These are phyloP conservation scores for Stellera chamaejasme DNA, from an alignment of 345 rosid genomes.

Conservation along the genomic window DNA sequence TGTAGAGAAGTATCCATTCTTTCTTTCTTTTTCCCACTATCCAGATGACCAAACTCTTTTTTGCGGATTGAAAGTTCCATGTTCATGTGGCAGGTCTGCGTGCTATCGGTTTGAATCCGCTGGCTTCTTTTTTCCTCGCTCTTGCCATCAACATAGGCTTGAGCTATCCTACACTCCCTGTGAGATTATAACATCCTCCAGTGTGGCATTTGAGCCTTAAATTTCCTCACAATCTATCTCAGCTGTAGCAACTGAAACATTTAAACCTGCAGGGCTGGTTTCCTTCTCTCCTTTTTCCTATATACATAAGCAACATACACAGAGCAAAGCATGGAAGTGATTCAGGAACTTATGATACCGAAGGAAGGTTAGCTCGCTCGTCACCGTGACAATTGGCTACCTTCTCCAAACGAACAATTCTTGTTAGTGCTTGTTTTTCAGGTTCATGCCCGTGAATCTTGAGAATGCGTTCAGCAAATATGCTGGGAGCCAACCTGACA, in stretches of 20 bases:
- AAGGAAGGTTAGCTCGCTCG: slow-evolving; percentile 44
- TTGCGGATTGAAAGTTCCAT: too few relatives aligned
- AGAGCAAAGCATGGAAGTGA: slow-evolving; percentile 69
- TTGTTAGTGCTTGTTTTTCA: slow-evolving; percentile 7
- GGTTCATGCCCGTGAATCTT: slow-evolving; percentile 30
- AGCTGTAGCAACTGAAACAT: too few relatives aligned
- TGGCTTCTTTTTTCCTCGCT: slow-evolving; percentile 35
- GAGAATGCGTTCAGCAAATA: slow-evolving; percentile 49
- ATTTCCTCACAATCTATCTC: too few relatives aligned
- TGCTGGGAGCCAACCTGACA: slow-evolving; percentile 34
- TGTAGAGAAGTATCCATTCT: slow-evolving; percentile 38
- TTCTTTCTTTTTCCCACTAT: slow-evolving; percentile 17
- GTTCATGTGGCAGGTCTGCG: slow-evolving; percentile 35
- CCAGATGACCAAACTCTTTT: slow-evolving; percentile 26
- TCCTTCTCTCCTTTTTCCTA: slow-evolving; percentile 59
- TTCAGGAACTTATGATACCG: slow-evolving; percentile 59
- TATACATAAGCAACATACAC: slow-evolving; percentile 60
- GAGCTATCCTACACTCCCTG: slow-evolving; percentile 64
- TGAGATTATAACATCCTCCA: slow-evolving; percentile 17
- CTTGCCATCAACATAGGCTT: slow-evolving; percentile 31
- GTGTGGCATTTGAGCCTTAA: neutral
- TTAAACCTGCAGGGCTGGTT: slow-evolving; percentile 41
- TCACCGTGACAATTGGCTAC: too few relatives aligned
- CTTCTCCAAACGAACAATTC: too few relatives aligned
- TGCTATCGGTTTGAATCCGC: slow-evolving; percentile 53